phyloP scores from a whole-genome alignment of 495 filamentous ascomycete genomes.

The Symbiotaphrina buchneri region DNA sequence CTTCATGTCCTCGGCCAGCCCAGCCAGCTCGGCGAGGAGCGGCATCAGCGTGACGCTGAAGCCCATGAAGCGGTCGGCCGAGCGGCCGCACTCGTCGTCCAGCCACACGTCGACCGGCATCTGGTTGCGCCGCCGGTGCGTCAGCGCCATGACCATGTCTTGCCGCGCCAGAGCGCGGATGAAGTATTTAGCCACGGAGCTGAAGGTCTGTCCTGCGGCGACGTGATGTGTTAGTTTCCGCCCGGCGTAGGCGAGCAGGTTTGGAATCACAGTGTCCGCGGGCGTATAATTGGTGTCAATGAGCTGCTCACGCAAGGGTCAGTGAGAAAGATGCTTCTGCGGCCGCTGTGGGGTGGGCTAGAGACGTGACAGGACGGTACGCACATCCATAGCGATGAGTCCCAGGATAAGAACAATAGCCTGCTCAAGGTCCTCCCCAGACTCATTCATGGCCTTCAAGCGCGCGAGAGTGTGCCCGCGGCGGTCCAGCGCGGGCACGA shows the following conservation, averaged over 20 bases:
- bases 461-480: conserved; percentile 1
- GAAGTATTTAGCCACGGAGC: conserved; percentile 2
- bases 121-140: neutral
- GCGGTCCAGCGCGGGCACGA: conserved; percentile 1
- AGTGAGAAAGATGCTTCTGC: no score
- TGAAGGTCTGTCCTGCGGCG: neutral
- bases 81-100: neutral
- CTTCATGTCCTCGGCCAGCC: conserved; percentile 1
- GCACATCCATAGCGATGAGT: no score
- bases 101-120: conserved; percentile 1
- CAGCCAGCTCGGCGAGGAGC: conserved; percentile 2
- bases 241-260: neutral
- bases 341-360: no score
- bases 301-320: no score
- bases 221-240: neutral
- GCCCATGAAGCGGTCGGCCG: conserved; percentile 3
- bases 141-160: conserved; percentile 1
- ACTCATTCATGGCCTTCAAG: conserved; percentile 1
- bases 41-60: conserved; percentile 3
- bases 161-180: conserved; percentile 2
- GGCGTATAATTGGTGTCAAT: no score
- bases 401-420: no score
- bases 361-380: no score
- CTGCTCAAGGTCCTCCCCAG: conserved; percentile 1
- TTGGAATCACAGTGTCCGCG: conserved; percentile 1